These are phyloP conservation scores for Leccinum boreale DNA, from an alignment of 768 basidiomycete species.

Conservation along the genomic window DNA sequence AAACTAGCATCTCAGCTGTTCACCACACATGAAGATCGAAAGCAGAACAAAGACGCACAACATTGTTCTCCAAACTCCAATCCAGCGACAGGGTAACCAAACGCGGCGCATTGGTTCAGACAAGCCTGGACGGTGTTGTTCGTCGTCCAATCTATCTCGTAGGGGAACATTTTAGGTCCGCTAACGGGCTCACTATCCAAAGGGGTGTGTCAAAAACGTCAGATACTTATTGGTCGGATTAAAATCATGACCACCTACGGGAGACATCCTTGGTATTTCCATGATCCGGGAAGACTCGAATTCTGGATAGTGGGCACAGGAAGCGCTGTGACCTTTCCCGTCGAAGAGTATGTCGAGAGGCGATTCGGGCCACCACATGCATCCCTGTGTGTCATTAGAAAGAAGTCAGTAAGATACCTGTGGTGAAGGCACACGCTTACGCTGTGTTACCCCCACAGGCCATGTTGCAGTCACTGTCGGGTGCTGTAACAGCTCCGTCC, in stretches of 20 bases:
- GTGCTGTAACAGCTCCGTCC: constrained; percentile 51
- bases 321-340: constrained; percentile 45
- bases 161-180: constrained; percentile 50
- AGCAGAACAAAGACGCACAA: constrained; percentile 44
- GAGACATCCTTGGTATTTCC: constrained; percentile 66
- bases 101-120: constrained; percentile 63
- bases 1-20: constrained; percentile 41
- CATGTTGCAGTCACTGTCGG: constrained; percentile 63
- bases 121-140: constrained; percentile 68
- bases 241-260: constrained; percentile 38
- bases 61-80: constrained; percentile 71
- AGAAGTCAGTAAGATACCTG: not conserved
- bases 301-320: constrained; percentile 58
- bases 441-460: constrained; percentile 65
- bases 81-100: constrained; percentile 70
- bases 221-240: not conserved
- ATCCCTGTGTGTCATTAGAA: constrained; percentile 37
- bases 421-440: constrained; percentile 35
- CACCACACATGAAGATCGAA: not conserved
- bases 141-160: constrained; percentile 52
- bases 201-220: not conserved
- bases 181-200: constrained; percentile 44
- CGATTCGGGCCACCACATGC: constrained; percentile 73
- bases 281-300: constrained; percentile 59
- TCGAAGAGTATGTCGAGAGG: constrained; percentile 65